Evolutionary conservation across 1,284 basidiomycete genomes (phyloP).

Genomic region (Singerocomus rubriflavus): DNA sequence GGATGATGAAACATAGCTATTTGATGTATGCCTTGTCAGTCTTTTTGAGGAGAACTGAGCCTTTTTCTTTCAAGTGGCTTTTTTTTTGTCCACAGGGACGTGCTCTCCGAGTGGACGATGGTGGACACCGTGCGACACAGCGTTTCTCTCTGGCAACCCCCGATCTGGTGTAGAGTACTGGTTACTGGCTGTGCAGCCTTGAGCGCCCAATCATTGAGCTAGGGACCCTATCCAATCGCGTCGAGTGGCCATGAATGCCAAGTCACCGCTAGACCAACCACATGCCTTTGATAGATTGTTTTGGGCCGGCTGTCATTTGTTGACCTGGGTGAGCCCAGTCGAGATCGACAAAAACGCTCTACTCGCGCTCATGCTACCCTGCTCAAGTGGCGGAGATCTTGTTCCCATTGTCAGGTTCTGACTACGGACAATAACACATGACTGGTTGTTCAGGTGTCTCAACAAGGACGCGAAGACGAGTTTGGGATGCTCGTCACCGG

Average conservation of each 20-base stretch:
- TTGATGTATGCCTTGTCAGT: conserved; percentile 7
- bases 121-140: background rate
- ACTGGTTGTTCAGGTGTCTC: background rate
- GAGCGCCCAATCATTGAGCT: background rate
- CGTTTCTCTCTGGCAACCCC: background rate
- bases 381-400: conserved; percentile 9
- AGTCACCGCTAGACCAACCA: conserved; percentile 13
- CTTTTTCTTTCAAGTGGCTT: conserved; percentile 7
- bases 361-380: conserved; percentile 20
- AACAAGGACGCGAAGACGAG: background rate
- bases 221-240: conserved; percentile 19
- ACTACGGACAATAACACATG: conserved; percentile 1
- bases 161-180: background rate
- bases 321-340: conserved; percentile 6
- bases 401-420: conserved; percentile 18
- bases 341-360: conserved; percentile 11
- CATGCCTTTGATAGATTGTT: background rate
- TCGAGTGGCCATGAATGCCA: conserved; percentile 7
- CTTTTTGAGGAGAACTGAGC: conserved; percentile 1
- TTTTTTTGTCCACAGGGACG: conserved; percentile 5
- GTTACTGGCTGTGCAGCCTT: conserved; percentile 4
- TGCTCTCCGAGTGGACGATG: background rate
- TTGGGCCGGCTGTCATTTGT: background rate
- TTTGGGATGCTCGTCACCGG: too few species aligned
- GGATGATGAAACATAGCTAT: conserved; percentile 39